Conservation (phyloP, 768 basidiomycete species). For the Strobilomyces dryophilus region DNA sequence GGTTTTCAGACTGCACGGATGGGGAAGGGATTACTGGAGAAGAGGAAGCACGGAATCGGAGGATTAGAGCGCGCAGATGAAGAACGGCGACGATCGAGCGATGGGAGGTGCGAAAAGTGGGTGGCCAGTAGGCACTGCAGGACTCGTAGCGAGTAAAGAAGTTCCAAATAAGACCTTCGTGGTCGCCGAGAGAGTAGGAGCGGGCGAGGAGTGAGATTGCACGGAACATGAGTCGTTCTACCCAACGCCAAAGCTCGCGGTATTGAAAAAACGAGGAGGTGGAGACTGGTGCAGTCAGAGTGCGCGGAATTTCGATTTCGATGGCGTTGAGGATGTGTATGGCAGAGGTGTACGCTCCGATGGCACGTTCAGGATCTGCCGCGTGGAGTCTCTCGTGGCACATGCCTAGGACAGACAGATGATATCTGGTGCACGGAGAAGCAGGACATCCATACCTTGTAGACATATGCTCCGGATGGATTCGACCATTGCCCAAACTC, state of each 20-base stretch:
- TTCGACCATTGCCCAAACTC: slow-evolving; percentile 70
- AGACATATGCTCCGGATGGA: slow-evolving; percentile 73
- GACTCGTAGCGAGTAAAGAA: slow-evolving; percentile 58
- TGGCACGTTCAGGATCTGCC: slow-evolving; percentile 44
- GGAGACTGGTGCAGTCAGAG: slow-evolving; percentile 22
- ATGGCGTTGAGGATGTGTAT: slow-evolving; percentile 51
- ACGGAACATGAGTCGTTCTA: slow-evolving; percentile 79
- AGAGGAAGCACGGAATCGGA: slow-evolving; percentile 38
- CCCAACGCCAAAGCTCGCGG: slow-evolving; percentile 85
- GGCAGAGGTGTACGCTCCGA: slow-evolving; percentile 53
- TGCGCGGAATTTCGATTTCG: slow-evolving; percentile 42
- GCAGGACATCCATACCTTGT: slow-evolving; percentile 49
- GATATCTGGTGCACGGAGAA: not conserved
- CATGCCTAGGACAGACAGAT: slow-evolving; percentile 54
- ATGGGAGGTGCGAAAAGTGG: slow-evolving; percentile 73
- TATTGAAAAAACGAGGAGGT: slow-evolving; percentile 57
- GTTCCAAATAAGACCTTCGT: slow-evolving; percentile 48
- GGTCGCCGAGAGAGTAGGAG: slow-evolving; percentile 34
- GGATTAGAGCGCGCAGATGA: slow-evolving; percentile 67
- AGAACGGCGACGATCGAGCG: slow-evolving; percentile 66
- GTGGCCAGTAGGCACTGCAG: slow-evolving; percentile 70
- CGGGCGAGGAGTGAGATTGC: slow-evolving; percentile 63
- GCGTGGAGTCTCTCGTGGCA: slow-evolving; percentile 59
- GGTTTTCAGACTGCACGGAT: slow-evolving; percentile 24
- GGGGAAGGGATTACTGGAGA: slow-evolving; percentile 12